Conservation (phyloP, 73 alveolate genomes). For the Blepharisma japonicum region DNA sequence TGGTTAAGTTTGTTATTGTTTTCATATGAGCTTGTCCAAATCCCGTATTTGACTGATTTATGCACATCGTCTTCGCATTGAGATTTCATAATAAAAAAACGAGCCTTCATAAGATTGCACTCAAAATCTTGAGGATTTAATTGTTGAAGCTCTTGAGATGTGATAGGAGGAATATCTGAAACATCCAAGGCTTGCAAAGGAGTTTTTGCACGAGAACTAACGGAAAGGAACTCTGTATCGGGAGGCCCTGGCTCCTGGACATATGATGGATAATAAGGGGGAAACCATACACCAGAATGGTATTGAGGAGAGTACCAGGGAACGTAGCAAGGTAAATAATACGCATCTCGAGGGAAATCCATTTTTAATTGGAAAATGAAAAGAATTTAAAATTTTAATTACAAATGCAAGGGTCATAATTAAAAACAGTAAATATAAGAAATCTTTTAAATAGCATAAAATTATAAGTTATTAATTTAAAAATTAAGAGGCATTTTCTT, state of each 20-base stretch:
- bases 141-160: slow-evolving; percentile 7
- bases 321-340: background rate
- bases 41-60: slow-evolving; percentile 59
- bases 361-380: too few species aligned
- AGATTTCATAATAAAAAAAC: slow-evolving; percentile 61
- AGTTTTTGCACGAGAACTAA: slow-evolving; percentile 9
- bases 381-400: too few species aligned
- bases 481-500: too few species aligned
- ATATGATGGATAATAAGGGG: background rate
- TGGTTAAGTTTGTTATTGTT: slow-evolving; percentile 58
- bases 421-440: too few species aligned
- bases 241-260: background rate
- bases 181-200: slow-evolving; percentile 24
- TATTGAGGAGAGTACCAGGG: slow-evolving; percentile 30
- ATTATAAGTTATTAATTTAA: too few species aligned
- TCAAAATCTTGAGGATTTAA: slow-evolving; percentile 12
- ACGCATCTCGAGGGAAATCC: too few species aligned
- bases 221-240: background rate
- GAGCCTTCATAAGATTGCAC: slow-evolving; percentile 22
- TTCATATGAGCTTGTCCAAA: slow-evolving; percentile 60
- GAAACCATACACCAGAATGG: slow-evolving; percentile 8
- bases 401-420: too few species aligned
- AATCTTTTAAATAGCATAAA: too few species aligned
- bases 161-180: background rate
- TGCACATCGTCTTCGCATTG: slow-evolving; percentile 69